Evolutionary conservation across 2,329 filamentous ascomycete species (phyloP), one percentile per base, ranked within the genome.

Genomic region (Phialemoniopsis sp.): DNA sequence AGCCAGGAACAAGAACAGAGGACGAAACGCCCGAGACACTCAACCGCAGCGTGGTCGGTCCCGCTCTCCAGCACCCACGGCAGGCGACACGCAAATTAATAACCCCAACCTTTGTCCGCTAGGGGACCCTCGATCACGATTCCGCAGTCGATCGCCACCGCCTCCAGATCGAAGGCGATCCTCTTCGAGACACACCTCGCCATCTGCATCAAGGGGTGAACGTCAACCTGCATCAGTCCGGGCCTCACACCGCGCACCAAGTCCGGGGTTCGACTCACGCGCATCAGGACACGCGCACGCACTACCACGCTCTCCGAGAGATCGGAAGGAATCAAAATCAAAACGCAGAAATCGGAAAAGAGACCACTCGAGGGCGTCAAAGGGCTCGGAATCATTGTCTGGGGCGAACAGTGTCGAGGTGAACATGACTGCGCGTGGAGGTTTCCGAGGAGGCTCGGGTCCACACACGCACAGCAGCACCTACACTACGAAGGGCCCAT

Each of bases 391-490:
- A 38, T 54, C 62, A 34, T 60, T 62, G 33, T 70, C 72, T 14
- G 70, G 69, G 14, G 64, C 68, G 10, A 70, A 73, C 12, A 73
- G 70, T 36, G 58, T 70, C 30, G 72, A 77, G 49, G 69, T 73
- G 41, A 71, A 70, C 26, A 70, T 75, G 66, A 58, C 60, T 14
- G 62, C 66, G 13, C 62, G 71, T 32, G 63, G 64, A 21, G 58
- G 60, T 30, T 64, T 63, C 40, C 66, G 68, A 38, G 62, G 65
- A 39, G 62, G 63, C n/a, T 10, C 10, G 6, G 21, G 21, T 10
- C 21, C 21, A 6, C 21, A 26, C 6, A 26, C 21, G 21, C 21
- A 26, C 64, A 67, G 41, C n/a, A 43, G 58, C 16, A 50, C 56
- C 30, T 67, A 67, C 45, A 47, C 62, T 14, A 52, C 58, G 28